Evolutionary conservation across 208 protist species (phyloP).

Genomic region (Vickermania spadyakhi): DNA sequence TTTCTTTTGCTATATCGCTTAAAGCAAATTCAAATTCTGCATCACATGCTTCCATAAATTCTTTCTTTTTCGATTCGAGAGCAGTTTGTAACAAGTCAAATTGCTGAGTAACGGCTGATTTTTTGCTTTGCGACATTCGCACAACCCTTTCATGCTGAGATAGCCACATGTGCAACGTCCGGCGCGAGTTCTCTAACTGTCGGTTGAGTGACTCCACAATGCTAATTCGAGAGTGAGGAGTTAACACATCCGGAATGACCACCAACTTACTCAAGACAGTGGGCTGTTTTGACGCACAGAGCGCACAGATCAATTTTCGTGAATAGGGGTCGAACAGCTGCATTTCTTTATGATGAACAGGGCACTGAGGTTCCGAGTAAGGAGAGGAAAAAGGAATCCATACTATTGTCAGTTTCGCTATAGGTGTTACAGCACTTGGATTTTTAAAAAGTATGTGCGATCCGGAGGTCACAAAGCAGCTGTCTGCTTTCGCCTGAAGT

Average conservation of each 20-base stretch:
- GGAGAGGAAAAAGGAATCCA: constrained; percentile 64
- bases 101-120: constrained; percentile 56
- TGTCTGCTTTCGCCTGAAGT: constrained; percentile 28
- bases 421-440: constrained; percentile 47
- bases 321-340: constrained; percentile 75
- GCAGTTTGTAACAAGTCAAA: constrained; percentile 69
- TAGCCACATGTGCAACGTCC: constrained; percentile 46
- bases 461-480: constrained; percentile 65
- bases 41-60: constrained; percentile 70
- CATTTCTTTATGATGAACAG: constrained; percentile 60
- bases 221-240: constrained; percentile 47
- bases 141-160: constrained; percentile 69
- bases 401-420: constrained; percentile 53
- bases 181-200: constrained; percentile 47
- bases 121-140: constrained; percentile 48
- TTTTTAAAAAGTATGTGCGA: constrained; percentile 72
- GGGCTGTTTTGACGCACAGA: constrained; percentile 47
- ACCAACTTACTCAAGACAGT: constrained; percentile 28
- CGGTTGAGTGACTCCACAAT: constrained; percentile 44
- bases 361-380: constrained; percentile 64
- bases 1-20: constrained; percentile 55
- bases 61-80: constrained; percentile 52
- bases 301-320: constrained; percentile 67
- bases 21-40: constrained; percentile 54
- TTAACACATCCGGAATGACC: constrained; percentile 72